Conservation (phyloP, 257 asterid species). For the Misopates orontium region DNA sequence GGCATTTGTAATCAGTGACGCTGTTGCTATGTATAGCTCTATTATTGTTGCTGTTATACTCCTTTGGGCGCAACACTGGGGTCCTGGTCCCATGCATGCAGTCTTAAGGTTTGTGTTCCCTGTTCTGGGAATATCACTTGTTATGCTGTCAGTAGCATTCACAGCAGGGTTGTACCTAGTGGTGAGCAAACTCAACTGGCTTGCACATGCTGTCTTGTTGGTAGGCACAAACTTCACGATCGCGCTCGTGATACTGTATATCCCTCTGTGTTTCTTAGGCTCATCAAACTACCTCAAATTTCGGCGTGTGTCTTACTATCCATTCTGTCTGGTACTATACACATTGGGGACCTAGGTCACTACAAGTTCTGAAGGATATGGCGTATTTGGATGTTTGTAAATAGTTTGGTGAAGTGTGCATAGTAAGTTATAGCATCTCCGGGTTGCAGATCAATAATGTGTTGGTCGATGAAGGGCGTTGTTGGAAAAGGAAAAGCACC, state of each 20-base stretch:
- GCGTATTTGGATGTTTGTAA: slow-evolving; percentile 16
- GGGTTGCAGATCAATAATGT: slow-evolving; percentile 24
- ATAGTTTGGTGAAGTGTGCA: slow-evolving; percentile 20
- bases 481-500: slow-evolving; percentile 9
- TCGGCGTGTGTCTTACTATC: slow-evolving; percentile 43
- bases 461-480: slow-evolving; percentile 21
- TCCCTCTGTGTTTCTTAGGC: slow-evolving; percentile 41
- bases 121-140: slow-evolving; percentile 46
- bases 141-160: slow-evolving; percentile 50
- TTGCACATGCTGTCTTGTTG: slow-evolving; percentile 37
- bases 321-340: slow-evolving; percentile 40
- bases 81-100: slow-evolving; percentile 33
- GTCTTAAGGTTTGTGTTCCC: slow-evolving; percentile 44
- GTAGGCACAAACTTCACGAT: slow-evolving; percentile 36
- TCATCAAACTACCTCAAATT: slow-evolving; percentile 27
- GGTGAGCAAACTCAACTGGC: slow-evolving; percentile 55
- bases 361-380: background rate
- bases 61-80: slow-evolving; percentile 58
- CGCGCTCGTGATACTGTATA: slow-evolving; percentile 26
- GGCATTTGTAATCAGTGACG: slow-evolving; percentile 44
- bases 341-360: slow-evolving; percentile 33
- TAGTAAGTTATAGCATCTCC: slow-evolving; percentile 1
- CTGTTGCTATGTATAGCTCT: slow-evolving; percentile 53
- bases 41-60: slow-evolving; percentile 43
- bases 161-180: slow-evolving; percentile 44